Conservation (phyloP, 129 eudicot species). For the Apium graveolens region DNA sequence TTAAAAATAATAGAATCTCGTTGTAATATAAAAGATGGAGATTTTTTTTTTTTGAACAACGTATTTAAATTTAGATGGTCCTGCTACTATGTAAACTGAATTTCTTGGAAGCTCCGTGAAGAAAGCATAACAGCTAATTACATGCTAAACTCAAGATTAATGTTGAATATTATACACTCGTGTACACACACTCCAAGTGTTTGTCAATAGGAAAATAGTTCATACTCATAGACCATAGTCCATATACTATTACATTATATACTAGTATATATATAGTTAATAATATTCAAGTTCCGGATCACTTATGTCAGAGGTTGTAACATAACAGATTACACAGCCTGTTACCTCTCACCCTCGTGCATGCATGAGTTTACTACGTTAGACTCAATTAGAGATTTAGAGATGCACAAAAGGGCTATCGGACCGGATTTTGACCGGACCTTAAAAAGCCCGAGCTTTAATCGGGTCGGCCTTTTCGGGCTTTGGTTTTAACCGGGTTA, state of each 20-base stretch:
- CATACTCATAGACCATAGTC: neutral
- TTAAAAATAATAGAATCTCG: too few relatives aligned
- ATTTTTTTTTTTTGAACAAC: too few relatives aligned
- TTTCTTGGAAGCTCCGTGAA: neutral
- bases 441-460: too few relatives aligned
- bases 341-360: slow-evolving; percentile 20
- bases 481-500: too few relatives aligned
- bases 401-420: too few relatives aligned
- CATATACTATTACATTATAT: too few relatives aligned
- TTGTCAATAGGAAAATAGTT: neutral
- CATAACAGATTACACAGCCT: slow-evolving; percentile 15
- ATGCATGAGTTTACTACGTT: neutral
- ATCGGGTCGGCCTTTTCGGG: too few relatives aligned
- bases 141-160: neutral
- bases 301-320: neutral
- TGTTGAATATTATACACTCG: neutral
- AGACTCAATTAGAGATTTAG: too few relatives aligned
- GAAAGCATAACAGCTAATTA: neutral
- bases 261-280: too few relatives aligned
- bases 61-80: neutral
- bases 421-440: too few relatives aligned
- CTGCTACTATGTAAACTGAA: neutral
- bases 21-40: too few relatives aligned
- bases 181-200: neutral
- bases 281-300: neutral